Conservation (phyloP, 2,329 filamentous ascomycete genomes). For the Arthrobotrys conoides region DNA sequence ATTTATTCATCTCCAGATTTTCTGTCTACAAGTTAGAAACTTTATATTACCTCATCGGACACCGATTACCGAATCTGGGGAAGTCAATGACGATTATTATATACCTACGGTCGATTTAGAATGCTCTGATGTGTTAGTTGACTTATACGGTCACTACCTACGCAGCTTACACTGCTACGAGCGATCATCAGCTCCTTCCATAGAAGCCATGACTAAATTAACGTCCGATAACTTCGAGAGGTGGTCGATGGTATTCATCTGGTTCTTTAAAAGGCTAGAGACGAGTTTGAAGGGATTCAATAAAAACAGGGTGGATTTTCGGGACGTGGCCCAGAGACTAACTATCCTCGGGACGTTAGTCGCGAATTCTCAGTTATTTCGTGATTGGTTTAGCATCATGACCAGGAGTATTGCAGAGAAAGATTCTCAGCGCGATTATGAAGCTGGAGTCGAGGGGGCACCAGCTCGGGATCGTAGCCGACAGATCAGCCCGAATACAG, state of each 20-base stretch:
- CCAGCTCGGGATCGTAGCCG: too few relatives aligned
- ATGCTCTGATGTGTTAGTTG: too few relatives aligned
- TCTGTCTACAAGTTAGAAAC: not conserved
- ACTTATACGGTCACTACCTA: too few relatives aligned
- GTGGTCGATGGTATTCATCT: not conserved
- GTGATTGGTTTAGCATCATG: not conserved
- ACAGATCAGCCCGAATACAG: too few relatives aligned
- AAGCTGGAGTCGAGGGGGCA: too few relatives aligned
- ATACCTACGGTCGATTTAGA: too few relatives aligned
- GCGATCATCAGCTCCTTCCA: too few relatives aligned
- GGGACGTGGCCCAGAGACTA: not conserved
- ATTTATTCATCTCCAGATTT: not conserved
- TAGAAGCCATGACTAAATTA: too few relatives aligned
- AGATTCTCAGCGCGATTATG: too few relatives aligned
- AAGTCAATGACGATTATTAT: too few relatives aligned
- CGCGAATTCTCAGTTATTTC: not conserved
- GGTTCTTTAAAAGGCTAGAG: not conserved
- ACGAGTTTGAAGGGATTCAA: not conserved
- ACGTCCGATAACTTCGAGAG: not conserved
- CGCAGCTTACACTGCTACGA: too few relatives aligned
- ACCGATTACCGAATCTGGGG: too few relatives aligned
- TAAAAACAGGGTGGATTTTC: not conserved
- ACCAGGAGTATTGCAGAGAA: not conserved
- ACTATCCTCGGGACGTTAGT: not conserved
- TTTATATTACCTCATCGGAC: not conserved